Evolutionary conservation across 306 rosid genomes (phyloP).

Genomic region (Quercus parvula): DNA sequence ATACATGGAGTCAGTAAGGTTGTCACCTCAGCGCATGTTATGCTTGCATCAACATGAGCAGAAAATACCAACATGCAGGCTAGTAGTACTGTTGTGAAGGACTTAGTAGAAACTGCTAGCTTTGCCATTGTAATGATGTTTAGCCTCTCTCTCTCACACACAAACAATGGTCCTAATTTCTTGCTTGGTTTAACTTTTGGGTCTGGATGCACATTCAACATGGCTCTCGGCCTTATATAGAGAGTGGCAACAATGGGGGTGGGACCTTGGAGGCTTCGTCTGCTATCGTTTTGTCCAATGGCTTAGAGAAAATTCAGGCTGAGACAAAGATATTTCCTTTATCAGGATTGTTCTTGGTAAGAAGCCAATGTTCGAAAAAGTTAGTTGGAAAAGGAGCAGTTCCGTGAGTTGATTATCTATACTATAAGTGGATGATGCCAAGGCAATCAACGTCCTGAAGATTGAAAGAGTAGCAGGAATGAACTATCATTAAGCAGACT

Average conservation of each 20-base stretch:
- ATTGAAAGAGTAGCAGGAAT: not conserved
- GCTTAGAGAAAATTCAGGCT: not conserved
- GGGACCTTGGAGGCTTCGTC: not conserved
- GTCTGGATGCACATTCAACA: not conserved
- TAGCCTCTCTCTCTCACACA: not conserved
- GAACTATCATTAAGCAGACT: not conserved
- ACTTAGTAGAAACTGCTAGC: slow-evolving; percentile 15
- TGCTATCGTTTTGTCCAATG: not conserved
- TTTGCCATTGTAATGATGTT: not conserved
- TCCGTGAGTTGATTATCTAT: slow-evolving; percentile 7
- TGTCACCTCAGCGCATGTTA: slow-evolving; percentile 47
- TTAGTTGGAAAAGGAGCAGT: not conserved
- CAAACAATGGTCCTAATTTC: not conserved
- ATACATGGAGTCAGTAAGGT: slow-evolving; percentile 56
- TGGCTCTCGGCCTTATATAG: slow-evolving; percentile 21
- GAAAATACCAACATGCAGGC: slow-evolving; percentile 24
- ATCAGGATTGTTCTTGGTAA: not conserved
- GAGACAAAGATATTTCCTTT: not conserved
- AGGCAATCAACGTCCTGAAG: not conserved
- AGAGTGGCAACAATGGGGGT: slow-evolving; percentile 6
- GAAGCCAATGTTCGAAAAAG: not conserved
- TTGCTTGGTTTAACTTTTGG: too few relatives aligned
- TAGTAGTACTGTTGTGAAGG: slow-evolving; percentile 11
- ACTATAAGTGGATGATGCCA: not conserved
- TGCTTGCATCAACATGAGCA: slow-evolving; percentile 8